Conservation (phyloP, 495 filamentous ascomycete species). For the Daldinia bambusicola region DNA sequence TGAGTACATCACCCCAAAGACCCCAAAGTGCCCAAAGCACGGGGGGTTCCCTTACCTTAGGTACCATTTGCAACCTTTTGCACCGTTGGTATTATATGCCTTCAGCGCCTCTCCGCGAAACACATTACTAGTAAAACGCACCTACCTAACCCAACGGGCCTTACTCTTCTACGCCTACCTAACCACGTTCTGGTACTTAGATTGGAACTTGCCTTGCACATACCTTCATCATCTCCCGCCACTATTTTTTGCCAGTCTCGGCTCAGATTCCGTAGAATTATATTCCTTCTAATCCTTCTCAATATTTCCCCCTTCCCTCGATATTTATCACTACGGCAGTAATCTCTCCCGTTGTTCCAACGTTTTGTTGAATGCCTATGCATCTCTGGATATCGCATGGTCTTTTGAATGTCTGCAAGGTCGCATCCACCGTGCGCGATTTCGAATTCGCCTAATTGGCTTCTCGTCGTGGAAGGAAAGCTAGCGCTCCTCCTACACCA, state of each 20-base stretch:
- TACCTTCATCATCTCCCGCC: slow-evolving; percentile 20
- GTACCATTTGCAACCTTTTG: no score
- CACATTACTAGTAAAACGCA: slow-evolving; percentile 5
- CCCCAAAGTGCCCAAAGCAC: slow-evolving; percentile 20
- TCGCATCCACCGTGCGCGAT: slow-evolving; percentile 45
- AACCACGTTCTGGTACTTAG: slow-evolving; percentile 31
- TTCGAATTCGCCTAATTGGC: slow-evolving; percentile 44
- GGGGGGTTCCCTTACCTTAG: slow-evolving; percentile 15
- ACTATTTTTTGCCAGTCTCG: slow-evolving; percentile 42
- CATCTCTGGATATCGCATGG: slow-evolving; percentile 43
- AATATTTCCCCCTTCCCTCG: slow-evolving; percentile 2
- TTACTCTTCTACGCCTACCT: background rate
- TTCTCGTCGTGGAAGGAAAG: slow-evolving; percentile 31
- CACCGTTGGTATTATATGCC: background rate
- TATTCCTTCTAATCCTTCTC: slow-evolving; percentile 36
- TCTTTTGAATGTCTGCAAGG: slow-evolving; percentile 48
- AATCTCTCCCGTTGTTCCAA: slow-evolving; percentile 9
- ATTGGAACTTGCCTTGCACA: background rate
- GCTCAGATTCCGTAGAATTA: slow-evolving; percentile 41
- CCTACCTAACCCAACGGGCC: slow-evolving; percentile 7
- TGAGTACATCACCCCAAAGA: background rate
- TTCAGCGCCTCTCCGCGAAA: slow-evolving; percentile 9
- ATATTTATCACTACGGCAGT: slow-evolving; percentile 19
- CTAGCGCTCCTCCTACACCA: slow-evolving; percentile 30
- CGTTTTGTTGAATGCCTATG: slow-evolving; percentile 24